Conservation (phyloP, 2,329 filamentous ascomycete species). For the Fusarium sp. region DNA sequence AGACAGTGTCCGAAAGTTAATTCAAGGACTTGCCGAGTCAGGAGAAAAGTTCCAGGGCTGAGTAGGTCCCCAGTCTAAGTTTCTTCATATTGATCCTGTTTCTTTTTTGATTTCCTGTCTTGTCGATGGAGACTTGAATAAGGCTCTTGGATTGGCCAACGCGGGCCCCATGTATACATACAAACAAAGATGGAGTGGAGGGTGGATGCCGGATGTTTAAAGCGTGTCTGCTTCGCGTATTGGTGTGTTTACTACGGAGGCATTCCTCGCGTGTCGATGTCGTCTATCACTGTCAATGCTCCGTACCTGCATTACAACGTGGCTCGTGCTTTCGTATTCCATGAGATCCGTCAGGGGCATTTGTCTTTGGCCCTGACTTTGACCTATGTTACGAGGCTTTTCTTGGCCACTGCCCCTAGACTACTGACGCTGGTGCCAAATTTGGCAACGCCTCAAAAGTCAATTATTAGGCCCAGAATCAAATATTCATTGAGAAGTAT, state of each 20-base stretch:
- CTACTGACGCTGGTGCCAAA: conserved; percentile 24
- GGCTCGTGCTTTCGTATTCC: conserved; percentile 43
- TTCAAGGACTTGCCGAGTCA: neutral
- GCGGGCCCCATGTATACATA: neutral
- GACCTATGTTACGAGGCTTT: neutral
- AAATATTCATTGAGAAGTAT: neutral
- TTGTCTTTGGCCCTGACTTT: conserved; percentile 7
- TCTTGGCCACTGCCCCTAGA: conserved; percentile 29
- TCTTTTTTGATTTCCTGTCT: conserved; percentile 14
- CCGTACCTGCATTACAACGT: conserved; percentile 41
- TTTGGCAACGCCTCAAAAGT: conserved; percentile 12
- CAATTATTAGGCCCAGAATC: conserved; percentile 6
- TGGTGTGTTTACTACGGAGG: conserved; percentile 9
- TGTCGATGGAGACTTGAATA: neutral
- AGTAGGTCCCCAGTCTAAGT: neutral
- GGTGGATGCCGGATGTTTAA: neutral
- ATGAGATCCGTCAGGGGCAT: conserved; percentile 36
- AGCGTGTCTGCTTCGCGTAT: conserved; percentile 8
- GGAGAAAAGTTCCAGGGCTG: neutral
- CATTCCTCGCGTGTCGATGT: conserved; percentile 3
- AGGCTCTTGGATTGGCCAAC: conserved; percentile 14
- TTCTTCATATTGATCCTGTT: conserved; percentile 2
- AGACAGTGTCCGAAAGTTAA: neutral
- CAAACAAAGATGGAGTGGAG: conserved; percentile 3
- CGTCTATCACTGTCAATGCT: conserved; percentile 12